Evolutionary conservation across 2,329 filamentous ascomycete genomes (phyloP), one percentile per base, ranked within the genome.

Genomic region (Penicillium sclerotiorum): DNA sequence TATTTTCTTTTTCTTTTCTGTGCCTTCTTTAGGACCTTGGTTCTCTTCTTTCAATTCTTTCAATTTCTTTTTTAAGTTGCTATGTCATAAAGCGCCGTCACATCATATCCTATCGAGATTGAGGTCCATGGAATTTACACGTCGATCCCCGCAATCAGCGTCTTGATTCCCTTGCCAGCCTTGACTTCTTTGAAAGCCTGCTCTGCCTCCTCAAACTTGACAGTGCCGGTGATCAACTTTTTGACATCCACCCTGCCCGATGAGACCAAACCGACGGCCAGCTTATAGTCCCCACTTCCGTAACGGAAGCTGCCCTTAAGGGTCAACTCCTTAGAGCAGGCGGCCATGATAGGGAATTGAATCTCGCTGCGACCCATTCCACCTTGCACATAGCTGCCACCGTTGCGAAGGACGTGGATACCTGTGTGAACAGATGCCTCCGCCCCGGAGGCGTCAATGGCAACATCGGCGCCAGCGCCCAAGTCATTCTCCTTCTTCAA

Each of bases 331-430:
- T 96, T 96, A 43, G 86, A 80, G 70, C 91, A 95, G 66, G 95
- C 79, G 5, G 89, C 87, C 82, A 93, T 89, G 69, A 97, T 95
- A 44, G 93, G 93, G 77, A 96, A 96, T 8, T 74, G 88, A 70
- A 96, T 92, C 65, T 96, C 89, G 32, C 84, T 73, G 68, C 87
- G 88, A 65, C 93, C 93, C 90, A 96, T 95, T 47, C 92, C 92
- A 52, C 86, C 90, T 75, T 95, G 90, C 8, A 95, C 86, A 63
- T 90, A 93, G 13, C 81, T 86, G 25, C 89, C 89, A 48, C 89
- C 89, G 39, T 78, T 78, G 56, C 85, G 81, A 21, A 91, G 81
- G 17, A 80, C 80, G 71, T 92, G 86, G 62, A 93, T 80, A 27
- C 81, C 82, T 0, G 87, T 80, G 73, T 92, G 88, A 62, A 93